Percentiles rank a stretch among this genome's conserved stretches.
Conservation (phyloP, 2,329 filamentous ascomycete genomes). For the Pseudogymnoascus sp. region DNA sequence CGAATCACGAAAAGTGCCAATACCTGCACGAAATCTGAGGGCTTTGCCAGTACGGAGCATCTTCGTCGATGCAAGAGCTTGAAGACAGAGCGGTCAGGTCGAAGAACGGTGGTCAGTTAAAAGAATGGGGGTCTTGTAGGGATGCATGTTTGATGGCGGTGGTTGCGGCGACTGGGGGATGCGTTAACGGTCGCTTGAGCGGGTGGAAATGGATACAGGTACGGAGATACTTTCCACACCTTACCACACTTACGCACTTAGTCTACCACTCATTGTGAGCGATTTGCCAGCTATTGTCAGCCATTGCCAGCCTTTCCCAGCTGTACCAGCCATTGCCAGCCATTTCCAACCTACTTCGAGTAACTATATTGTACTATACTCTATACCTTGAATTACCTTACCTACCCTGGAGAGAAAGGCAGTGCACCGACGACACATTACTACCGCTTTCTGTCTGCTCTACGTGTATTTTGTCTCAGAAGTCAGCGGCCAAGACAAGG, state of each 20-base stretch:
- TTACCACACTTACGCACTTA: not conserved
- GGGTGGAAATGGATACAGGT: not conserved
- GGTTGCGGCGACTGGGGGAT: not conserved
- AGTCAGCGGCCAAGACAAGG: conserved; percentile 8
- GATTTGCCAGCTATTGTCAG: not conserved
- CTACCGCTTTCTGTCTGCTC: not conserved
- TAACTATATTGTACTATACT: not conserved
- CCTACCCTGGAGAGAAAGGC: not conserved
- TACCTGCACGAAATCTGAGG: conserved; percentile 27
- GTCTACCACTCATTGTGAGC: not conserved
- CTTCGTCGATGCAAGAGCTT: conserved; percentile 6
- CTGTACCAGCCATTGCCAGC: not conserved
- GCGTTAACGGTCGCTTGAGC: conserved; percentile 8
- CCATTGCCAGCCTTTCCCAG: not conserved
- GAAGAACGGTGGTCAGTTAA: not conserved
- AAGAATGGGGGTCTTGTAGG: conserved; percentile 5
- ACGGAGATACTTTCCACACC: not conserved
- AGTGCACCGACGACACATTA: conserved; percentile 1
- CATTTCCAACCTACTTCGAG: not conserved
- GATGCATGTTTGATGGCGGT: not conserved
- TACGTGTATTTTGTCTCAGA: conserved; percentile 6
- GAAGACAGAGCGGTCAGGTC: not conserved
- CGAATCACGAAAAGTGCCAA: conserved; percentile 27
- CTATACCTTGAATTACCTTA: not conserved
- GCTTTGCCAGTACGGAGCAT: conserved; percentile 6